A percentile compares a stretch with the other conserved stretches of the same genome.
Evolutionary conservation across 306 rosid species (phyloP).

Genomic region (Adenanthera pavonina): DNA sequence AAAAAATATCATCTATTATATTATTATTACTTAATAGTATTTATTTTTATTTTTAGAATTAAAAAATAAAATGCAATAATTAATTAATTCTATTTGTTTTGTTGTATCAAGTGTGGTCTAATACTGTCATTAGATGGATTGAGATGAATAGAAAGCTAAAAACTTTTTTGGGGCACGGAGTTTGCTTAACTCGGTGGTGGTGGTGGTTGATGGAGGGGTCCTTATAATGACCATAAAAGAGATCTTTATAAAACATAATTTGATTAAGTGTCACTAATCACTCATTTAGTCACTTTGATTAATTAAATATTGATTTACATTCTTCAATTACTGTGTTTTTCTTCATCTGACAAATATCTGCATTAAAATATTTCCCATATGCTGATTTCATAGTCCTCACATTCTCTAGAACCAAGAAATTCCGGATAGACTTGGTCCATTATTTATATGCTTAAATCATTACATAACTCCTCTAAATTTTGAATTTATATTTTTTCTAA

Average conservation of each 20-base stretch:
- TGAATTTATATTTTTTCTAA: too few species aligned
- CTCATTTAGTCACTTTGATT: neutral
- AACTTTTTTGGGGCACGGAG: neutral
- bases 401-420: neutral
- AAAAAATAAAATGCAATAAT: too few species aligned
- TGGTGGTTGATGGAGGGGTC: neutral
- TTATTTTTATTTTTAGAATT: too few species aligned
- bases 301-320: too few species aligned
- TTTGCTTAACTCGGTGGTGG: neutral
- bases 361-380: neutral
- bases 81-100: neutral
- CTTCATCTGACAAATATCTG: neutral
- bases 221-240: neutral
- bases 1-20: too few species aligned
- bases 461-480: too few species aligned
- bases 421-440: neutral
- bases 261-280: neutral
- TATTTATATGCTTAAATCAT: too few species aligned
- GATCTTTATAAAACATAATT: neutral
- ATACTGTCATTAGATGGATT: neutral
- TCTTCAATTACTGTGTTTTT: too few species aligned
- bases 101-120: too few species aligned
- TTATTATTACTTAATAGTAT: too few species aligned
- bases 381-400: neutral
- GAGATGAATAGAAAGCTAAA: neutral